Evolutionary conservation across 768 basidiomycete species (phyloP).

Genomic region (Coprinopsis cinerea): DNA sequence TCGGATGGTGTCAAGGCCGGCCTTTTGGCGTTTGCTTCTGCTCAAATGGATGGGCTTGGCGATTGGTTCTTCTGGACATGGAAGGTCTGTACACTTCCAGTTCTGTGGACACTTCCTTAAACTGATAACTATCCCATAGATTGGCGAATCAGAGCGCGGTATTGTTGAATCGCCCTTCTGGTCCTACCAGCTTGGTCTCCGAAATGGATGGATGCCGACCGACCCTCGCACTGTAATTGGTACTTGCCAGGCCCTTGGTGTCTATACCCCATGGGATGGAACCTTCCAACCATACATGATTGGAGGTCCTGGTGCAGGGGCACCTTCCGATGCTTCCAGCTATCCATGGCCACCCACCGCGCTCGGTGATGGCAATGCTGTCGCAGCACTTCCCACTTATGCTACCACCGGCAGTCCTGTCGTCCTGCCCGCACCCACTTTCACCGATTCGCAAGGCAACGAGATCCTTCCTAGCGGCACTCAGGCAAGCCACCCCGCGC

Average conservation of each 20-base stretch:
- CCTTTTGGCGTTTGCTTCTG: conserved; percentile 50
- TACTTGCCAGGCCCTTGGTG: conserved; percentile 52
- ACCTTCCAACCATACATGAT: conserved; percentile 61
- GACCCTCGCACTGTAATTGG: conserved; percentile 49
- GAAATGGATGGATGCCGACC: conserved; percentile 43
- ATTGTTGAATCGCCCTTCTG: conserved; percentile 41
- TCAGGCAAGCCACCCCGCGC: conserved; percentile 40
- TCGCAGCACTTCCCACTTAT: conserved; percentile 52
- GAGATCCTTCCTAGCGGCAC: conserved; percentile 34
- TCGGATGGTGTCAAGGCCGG: conserved; percentile 29
- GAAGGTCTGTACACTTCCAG: conserved; percentile 31
- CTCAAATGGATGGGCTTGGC: conserved; percentile 37
- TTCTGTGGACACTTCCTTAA: not conserved
- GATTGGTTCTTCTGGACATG: conserved; percentile 52
- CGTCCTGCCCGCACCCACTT: conserved; percentile 44
- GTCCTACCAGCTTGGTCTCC: conserved; percentile 42
- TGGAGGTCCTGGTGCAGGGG: conserved; percentile 54
- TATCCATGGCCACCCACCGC: conserved; percentile 60
- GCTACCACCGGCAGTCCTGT: conserved; percentile 60
- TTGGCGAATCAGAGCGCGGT: conserved; percentile 30
- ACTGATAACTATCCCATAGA: conserved; percentile 18
- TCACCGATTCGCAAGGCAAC: conserved; percentile 31
- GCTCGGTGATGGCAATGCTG: conserved; percentile 36
- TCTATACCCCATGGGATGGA: conserved; percentile 31
- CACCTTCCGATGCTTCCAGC: conserved; percentile 27